Evolutionary conservation across 2,329 filamentous ascomycete genomes (phyloP), one percentile per base, ranked within the genome.

Genomic region (Aspergillus clavatus): DNA sequence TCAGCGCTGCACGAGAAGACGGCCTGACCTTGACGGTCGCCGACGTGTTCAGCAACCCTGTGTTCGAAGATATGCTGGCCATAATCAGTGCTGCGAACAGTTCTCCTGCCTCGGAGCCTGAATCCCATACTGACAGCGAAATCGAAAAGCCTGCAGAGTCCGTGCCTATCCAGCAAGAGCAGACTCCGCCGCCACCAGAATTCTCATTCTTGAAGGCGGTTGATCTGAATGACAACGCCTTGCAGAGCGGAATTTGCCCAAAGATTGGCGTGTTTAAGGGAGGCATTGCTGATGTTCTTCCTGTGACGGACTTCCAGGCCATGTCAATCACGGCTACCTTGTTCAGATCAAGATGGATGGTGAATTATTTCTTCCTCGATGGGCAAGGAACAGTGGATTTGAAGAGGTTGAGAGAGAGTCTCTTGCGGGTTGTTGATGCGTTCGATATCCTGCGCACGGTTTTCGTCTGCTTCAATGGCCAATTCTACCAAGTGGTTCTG

Each of bases 371-470:
- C 61, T 80, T 80, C 62, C 76, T 86, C 43, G 73, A 79, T 19
- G 72, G 70, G 0, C 61, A 55, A 21, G 65, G 65, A 5, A 49
- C 83, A 41, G 56, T 71, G 11, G 62, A 70, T 8, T 71, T 72
- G 10, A 70, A 83, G 19, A 66, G 75, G 24, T 56, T 70, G 1
- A 61, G 65, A 21, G 62, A 68, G 28, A 67, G 66, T 42, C 70
- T 68, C 44, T 51, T 69, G 43, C 62, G 79, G 26, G 74, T 86
- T 3, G 77, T 86, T 1, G 64, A 73, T 2, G 71, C 71, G 6
- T 82, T 84, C 57, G 81, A 85, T 54, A 81, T 86, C 19, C 68
- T 86, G 2, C 77, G 82, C 4, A 86, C 82, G 0, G 78, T 85
- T 4, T 86, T 86, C 50, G 72, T 84, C 11, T 70, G 75, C 45